Base-by-base conservation (phyloP, 176 grass and related monocot species). In the Oryza meyeriana region DNA sequence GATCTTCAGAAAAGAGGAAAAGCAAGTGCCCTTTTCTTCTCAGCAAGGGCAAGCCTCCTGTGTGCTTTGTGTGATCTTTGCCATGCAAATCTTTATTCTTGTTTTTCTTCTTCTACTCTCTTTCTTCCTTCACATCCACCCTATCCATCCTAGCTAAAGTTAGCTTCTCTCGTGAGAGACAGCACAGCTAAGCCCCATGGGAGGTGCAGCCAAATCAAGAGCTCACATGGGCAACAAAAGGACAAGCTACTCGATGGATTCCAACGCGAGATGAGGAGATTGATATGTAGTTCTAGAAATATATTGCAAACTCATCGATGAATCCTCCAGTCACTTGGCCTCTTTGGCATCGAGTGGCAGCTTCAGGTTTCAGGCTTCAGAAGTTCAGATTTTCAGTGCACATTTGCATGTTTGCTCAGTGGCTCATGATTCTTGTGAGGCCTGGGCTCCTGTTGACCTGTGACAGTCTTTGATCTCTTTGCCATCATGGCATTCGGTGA, bases 1-100 rank as follows among this genome's bases (percentile, higher is more conserved):
- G 83, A 90, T 90, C 79, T 89, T 59, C 65, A 82, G 88, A 85
- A 82, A 85, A 82, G 71, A 65, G 35, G 16, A 76, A 83, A 77
- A 72, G 58, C 35, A 32, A 22, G 14, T 2, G 42, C 34, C 72
- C 79, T 89, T 90, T 90, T 78, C 88, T 90, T 89, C 83, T 64
- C 57, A 67, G 12, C 34, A 64, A 55, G 72, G 44, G 83, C 79
- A 73, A 78, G 83, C 25, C 83, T 86, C 78, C 16, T 71, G 72
- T 44, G 82, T n/a, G 31, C 80, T 83, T 83, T 26, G 44, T 42
- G 35, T 63, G 34, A 69, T 35, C 78, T 42, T 85, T 35, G 75
- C 61, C 61, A 79, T 31, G 77, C 61, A 34, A 27, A 74, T 74
- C 44, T 71, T 67, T 88, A 73, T 66, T 72, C 66, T 5, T 6